Conservation (phyloP, 2,329 filamentous ascomycete species). For the Penicillium sp. region DNA sequence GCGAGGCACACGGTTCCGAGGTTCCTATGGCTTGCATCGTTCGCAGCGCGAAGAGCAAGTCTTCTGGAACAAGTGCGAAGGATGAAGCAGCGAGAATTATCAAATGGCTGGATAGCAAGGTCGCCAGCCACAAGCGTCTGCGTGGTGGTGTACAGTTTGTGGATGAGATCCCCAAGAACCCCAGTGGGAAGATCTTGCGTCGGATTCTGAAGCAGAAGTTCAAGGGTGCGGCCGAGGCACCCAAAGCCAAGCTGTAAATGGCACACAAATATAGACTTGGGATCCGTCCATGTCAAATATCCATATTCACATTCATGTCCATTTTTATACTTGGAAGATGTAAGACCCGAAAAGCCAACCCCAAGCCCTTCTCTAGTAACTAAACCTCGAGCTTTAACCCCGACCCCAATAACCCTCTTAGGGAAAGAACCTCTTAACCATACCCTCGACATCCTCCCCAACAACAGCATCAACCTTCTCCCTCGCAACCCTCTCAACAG, state of each 20-base stretch:
- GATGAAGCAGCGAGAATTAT: slow-evolving; percentile 49
- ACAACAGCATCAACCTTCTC: slow-evolving; percentile 49
- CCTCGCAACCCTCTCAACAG: slow-evolving; percentile 47
- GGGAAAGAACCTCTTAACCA: slow-evolving; percentile 37
- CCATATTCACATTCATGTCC: not conserved
- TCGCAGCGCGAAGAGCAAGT: slow-evolving; percentile 43
- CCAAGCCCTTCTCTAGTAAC: not conserved
- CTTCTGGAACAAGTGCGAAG: slow-evolving; percentile 44
- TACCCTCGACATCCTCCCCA: slow-evolving; percentile 51
- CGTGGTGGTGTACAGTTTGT: slow-evolving; percentile 48
- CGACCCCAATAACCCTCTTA: slow-evolving; percentile 1
- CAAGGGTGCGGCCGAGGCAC: slow-evolving; percentile 35
- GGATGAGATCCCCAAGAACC: slow-evolving; percentile 48
- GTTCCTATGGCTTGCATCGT: slow-evolving; percentile 68
- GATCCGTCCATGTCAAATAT: not conserved
- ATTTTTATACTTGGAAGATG: not conserved
- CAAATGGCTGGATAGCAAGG: slow-evolving; percentile 43
- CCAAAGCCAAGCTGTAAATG: slow-evolving; percentile 44
- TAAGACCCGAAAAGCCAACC: not conserved
- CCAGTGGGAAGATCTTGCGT: slow-evolving; percentile 49
- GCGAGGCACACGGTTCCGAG: slow-evolving; percentile 62
- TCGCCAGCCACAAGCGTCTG: slow-evolving; percentile 47
- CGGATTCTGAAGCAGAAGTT: slow-evolving; percentile 46
- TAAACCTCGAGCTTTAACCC: not conserved
- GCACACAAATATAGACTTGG: not conserved